Evolutionary conservation across 768 basidiomycete genomes (phyloP).

Genomic region (Panellus pusillus): DNA sequence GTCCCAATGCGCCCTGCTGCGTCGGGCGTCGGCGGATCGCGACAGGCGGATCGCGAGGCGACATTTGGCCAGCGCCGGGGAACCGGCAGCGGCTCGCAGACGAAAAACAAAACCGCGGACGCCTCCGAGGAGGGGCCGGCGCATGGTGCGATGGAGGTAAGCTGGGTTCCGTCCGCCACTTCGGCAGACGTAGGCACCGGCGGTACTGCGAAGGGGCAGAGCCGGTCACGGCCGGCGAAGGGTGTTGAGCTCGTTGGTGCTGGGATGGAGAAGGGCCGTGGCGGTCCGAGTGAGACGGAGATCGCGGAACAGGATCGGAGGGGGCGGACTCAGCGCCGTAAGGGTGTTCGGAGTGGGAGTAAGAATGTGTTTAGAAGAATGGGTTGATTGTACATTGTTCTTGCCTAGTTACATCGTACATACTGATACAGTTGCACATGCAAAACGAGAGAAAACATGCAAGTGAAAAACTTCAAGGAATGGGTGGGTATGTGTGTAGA

Average conservation of each 20-base stretch:
- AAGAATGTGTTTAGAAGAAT: constrained; percentile 67
- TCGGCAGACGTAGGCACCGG: constrained; percentile 37
- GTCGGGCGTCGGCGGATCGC: constrained; percentile 27
- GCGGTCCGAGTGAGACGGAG: constrained; percentile 39
- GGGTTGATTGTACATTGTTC: constrained; percentile 1
- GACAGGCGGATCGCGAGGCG: constrained; percentile 46
- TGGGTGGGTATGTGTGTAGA: no score
- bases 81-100: constrained; percentile 21
- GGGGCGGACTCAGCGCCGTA: constrained; percentile 79
- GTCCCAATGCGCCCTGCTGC: constrained; percentile 63
- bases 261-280: constrained; percentile 82
- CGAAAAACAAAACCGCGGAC: constrained; percentile 17
- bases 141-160: constrained; percentile 65
- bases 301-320: constrained; percentile 66
- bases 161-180: constrained; percentile 66
- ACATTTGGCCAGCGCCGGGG: constrained; percentile 72
- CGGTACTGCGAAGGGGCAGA: constrained; percentile 31
- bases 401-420: neutral
- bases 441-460: no score
- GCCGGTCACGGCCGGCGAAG: constrained; percentile 40
- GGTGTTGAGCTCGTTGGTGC: constrained; percentile 82
- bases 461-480: no score
- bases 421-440: no score
- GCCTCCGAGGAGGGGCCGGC: constrained; percentile 20
- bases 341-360: constrained; percentile 84